Conservation (phyloP, 257 asterid species). For the Solanum habrochaites region DNA sequence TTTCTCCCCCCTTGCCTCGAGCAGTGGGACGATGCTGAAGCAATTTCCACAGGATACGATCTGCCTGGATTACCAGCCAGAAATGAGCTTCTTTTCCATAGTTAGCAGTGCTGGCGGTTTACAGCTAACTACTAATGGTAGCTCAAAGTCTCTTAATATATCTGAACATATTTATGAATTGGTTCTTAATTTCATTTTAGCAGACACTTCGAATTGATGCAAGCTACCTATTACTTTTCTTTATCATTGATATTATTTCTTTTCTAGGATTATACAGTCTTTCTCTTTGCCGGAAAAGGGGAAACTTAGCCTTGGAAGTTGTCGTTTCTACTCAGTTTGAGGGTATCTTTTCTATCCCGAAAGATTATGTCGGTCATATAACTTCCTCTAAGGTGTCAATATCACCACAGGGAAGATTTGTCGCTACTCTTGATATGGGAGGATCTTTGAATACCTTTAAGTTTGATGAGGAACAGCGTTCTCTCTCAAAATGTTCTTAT, state of each 20-base stretch:
- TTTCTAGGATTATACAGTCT: constrained; percentile 51
- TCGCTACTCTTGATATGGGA: constrained; percentile 62
- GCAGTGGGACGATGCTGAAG: constrained; percentile 27
- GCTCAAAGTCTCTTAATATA: constrained; percentile 23
- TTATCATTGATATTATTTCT: constrained; percentile 1
- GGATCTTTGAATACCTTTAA: constrained; percentile 60
- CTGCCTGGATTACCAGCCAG: constrained; percentile 73
- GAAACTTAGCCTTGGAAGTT: constrained; percentile 41
- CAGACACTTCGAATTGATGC: background rate
- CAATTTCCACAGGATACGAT: constrained; percentile 44
- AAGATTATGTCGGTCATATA: constrained; percentile 29
- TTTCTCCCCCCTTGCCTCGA: constrained; percentile 38
- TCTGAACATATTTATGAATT: background rate
- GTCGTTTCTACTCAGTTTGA: constrained; percentile 39
- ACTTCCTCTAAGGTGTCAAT: constrained; percentile 67
- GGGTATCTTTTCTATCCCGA: constrained; percentile 44
- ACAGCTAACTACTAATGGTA: constrained; percentile 25
- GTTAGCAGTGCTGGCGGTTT: constrained; percentile 40
- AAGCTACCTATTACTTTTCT: background rate
- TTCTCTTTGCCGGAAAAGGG: constrained; percentile 58
- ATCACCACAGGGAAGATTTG: constrained; percentile 54
- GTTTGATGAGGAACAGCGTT: constrained; percentile 43
- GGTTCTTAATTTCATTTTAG: background rate
- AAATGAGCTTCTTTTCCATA: constrained; percentile 41
- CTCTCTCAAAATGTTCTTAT: constrained; percentile 27